phyloP scores from a whole-genome alignment of 2,329 filamentous ascomycete species.

The Colletotrichum godetiae region DNA sequence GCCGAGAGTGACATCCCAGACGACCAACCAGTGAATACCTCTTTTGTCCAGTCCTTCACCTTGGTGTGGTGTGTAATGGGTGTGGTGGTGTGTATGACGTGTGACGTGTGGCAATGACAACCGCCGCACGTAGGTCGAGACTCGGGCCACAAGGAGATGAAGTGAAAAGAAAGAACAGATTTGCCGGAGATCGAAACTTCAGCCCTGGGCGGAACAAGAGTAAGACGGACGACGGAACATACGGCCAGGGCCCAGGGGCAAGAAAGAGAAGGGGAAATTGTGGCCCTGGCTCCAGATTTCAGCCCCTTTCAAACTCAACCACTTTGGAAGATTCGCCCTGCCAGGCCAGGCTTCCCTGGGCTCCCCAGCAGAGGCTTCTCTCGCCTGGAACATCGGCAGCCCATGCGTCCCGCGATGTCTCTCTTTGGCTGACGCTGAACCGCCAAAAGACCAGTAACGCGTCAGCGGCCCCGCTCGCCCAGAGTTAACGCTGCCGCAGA shows the following conservation, averaged over 20 bases:
- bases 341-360: not conserved
- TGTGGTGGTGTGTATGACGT: not conserved
- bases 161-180: not conserved
- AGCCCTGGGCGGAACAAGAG: not conserved
- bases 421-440: not conserved
- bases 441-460: conserved; percentile 11
- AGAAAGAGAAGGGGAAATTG: not conserved
- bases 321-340: not conserved
- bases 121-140: not conserved
- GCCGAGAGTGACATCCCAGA: conserved; percentile 4
- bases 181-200: conserved; percentile 4
- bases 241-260: not conserved
- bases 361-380: too few species aligned
- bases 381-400: conserved; percentile 24
- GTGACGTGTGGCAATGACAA: not conserved
- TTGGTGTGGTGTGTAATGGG: not conserved
- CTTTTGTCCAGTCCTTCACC: not conserved
- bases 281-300: not conserved
- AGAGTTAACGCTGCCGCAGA: conserved; percentile 32
- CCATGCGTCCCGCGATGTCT: conserved; percentile 15
- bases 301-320: not conserved
- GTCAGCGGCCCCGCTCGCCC: conserved; percentile 31
- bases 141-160: not conserved
- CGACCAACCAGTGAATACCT: not conserved
- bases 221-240: not conserved